Conservation (phyloP, 2,329 filamentous ascomycete species). For the Paecilomyces sp. region DNA sequence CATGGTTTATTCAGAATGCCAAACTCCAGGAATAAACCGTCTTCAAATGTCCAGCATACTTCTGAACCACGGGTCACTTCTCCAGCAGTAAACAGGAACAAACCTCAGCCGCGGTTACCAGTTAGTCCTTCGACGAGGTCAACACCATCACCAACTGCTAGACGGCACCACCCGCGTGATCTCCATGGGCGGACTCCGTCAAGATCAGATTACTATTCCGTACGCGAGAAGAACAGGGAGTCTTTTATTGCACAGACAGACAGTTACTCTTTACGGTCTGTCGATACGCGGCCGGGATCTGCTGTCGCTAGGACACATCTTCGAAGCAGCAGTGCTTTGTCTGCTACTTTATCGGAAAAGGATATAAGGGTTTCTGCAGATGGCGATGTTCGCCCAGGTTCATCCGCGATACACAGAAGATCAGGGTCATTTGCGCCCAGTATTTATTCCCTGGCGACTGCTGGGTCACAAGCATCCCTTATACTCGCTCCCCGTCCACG, state of each 20-base stretch:
- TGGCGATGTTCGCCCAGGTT: conserved; percentile 20
- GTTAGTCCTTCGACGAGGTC: conserved; percentile 14
- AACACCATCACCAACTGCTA: conserved; percentile 13
- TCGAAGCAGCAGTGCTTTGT: conserved; percentile 36
- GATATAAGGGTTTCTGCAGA: conserved; percentile 27
- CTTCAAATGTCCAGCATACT: conserved; percentile 2
- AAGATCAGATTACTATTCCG: conserved; percentile 23
- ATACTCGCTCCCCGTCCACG: conserved; percentile 34
- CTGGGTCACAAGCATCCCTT: conserved; percentile 38
- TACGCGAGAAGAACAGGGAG: conserved; percentile 32
- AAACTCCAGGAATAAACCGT: conserved; percentile 6
- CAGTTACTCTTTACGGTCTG: conserved; percentile 31
- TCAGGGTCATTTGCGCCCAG: conserved; percentile 37
- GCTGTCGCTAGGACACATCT: conserved; percentile 32
- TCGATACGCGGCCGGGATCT: conserved; percentile 29
- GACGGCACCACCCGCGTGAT: conserved; percentile 10
- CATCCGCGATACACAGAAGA: conserved; percentile 22
- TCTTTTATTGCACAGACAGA: conserved; percentile 36
- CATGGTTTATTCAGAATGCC: conserved; percentile 6
- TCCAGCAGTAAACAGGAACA: conserved; percentile 20
- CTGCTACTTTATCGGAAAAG: conserved; percentile 34
- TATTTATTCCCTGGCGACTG: conserved; percentile 39
- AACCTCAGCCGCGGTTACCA: conserved; percentile 20
- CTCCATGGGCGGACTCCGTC: conserved; percentile 10
- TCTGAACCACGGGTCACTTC: conserved; percentile 8